These are phyloP conservation scores for Fusarium floridanum DNA, from an alignment of 2,329 filamentous ascomycete species.

Conservation along the genomic window DNA sequence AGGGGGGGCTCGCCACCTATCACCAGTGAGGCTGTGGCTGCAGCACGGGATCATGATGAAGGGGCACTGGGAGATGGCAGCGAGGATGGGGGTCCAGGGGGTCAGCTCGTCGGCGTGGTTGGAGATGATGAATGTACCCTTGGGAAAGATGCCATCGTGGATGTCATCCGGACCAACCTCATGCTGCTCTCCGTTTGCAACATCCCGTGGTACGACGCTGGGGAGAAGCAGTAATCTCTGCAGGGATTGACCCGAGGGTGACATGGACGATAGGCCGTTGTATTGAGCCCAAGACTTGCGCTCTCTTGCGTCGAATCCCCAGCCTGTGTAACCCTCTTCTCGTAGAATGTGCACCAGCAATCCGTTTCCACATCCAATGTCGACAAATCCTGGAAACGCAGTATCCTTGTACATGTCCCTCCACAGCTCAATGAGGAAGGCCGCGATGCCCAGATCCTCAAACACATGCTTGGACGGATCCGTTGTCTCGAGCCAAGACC, in stretches of 20 bases:
- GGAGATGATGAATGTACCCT: conserved; percentile 89
- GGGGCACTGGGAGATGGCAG: conserved; percentile 78
- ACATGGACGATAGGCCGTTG: conserved; percentile 49
- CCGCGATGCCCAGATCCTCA: conserved; percentile 90
- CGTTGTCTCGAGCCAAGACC: conserved; percentile 87
- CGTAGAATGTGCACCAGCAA: conserved; percentile 86
- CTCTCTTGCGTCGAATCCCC: conserved; percentile 90
- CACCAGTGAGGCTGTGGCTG: conserved; percentile 86
- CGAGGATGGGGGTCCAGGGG: conserved; percentile 93
- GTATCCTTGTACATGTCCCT: conserved; percentile 76
- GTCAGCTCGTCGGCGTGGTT: conserved; percentile 98
- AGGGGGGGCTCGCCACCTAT: conserved; percentile 75
- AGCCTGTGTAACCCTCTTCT: conserved; percentile 84
- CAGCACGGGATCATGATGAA: conserved; percentile 98
- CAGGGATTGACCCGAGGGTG: conserved; percentile 53
- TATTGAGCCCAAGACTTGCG: conserved; percentile 90
- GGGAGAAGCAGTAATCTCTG: conserved; percentile 65
- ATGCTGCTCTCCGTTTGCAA: conserved; percentile 25
- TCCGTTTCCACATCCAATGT: conserved; percentile 96
- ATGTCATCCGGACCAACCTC: conserved; percentile 42
- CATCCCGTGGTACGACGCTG: conserved; percentile 50
- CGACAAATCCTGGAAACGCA: conserved; percentile 88
- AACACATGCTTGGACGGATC: conserved; percentile 94
- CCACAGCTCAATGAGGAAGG: conserved; percentile 95
- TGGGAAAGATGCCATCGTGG: conserved; percentile 76